Conservation (phyloP, 2,329 filamentous ascomycete genomes). For the Diplodia scrobiculata region DNA sequence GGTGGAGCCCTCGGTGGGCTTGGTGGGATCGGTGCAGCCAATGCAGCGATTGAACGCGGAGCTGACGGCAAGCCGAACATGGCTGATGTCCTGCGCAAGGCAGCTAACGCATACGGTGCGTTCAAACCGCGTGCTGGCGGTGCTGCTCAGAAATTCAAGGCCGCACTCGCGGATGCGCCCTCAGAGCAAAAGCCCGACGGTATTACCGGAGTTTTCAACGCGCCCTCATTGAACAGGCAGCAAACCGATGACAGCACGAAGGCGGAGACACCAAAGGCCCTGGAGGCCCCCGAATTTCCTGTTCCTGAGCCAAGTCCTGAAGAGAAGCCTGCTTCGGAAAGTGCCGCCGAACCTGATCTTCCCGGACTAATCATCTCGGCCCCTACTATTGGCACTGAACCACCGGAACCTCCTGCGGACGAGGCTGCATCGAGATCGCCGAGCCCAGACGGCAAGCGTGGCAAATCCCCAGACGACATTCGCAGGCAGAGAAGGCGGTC, state of each 20-base stretch:
- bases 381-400: conserved; percentile 7
- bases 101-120: conserved; percentile 68
- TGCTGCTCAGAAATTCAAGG: conserved; percentile 75
- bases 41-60: background rate
- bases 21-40: no score
- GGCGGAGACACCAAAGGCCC: conserved; percentile 31
- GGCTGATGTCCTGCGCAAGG: conserved; percentile 76
- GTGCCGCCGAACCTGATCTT: conserved; percentile 12
- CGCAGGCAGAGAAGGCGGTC: conserved; percentile 64
- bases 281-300: conserved; percentile 14
- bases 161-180: conserved; percentile 55
- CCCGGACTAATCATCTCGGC: conserved; percentile 30
- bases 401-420: conserved; percentile 14
- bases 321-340: conserved; percentile 29
- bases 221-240: conserved; percentile 57
- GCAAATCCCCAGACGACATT: conserved; percentile 49
- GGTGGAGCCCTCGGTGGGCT: background rate
- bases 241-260: conserved; percentile 29
- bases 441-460: conserved; percentile 41
- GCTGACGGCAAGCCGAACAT: conserved; percentile 71
- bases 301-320: conserved; percentile 4
- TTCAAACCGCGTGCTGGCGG: conserved; percentile 90
- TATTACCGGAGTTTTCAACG: conserved; percentile 83
- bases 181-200: conserved; percentile 69
- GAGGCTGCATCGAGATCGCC: conserved; percentile 43